A percentile compares a stretch with the other conserved stretches of the same genome.
These are phyloP conservation scores for Coniophora puteana DNA, from an alignment of 1,284 basidiomycete genomes.

Conservation along the genomic window DNA sequence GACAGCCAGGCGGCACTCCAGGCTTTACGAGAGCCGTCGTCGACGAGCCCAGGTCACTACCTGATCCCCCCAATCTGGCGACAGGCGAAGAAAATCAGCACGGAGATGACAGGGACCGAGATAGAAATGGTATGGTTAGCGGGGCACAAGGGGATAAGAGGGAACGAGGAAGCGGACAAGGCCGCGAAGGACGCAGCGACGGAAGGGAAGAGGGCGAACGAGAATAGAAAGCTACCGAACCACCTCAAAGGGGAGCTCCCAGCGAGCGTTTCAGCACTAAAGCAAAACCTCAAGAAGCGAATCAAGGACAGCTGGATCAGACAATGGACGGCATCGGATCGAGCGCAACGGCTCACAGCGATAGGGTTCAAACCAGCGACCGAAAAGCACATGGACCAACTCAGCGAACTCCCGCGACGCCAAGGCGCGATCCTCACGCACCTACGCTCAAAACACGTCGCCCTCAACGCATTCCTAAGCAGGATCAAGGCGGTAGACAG, in stretches of 20 bases:
- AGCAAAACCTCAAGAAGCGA: not conserved
- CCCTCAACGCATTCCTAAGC: conserved; percentile 22
- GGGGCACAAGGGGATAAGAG: conserved; percentile 1
- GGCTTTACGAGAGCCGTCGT: not conserved
- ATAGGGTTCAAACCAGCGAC: not conserved
- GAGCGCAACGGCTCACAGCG: not conserved
- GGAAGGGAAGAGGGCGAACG: too few relatives aligned
- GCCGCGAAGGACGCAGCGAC: too few relatives aligned
- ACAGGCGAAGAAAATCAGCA: accelerated
- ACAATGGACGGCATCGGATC: not conserved
- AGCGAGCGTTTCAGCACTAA: conserved; percentile 1
- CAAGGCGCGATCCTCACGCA: conserved; percentile 21
- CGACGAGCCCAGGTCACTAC: too few relatives aligned
- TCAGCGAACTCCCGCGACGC: not conserved
- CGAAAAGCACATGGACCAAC: conserved; percentile 5
- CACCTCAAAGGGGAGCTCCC: not conserved
- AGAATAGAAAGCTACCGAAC: not conserved
- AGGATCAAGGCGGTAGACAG: conserved; percentile 12
- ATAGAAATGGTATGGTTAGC: not conserved
- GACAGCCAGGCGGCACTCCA: not conserved
- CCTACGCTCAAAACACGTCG: conserved; percentile 22
- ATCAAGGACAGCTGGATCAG: not conserved
- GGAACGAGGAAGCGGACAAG: conserved; percentile 1
- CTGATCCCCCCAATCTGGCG: too few relatives aligned
- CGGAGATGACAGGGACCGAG: accelerated